Conservation (phyloP, 192 early-diverging fungal genomes). For the Linnemannia exigua region DNA sequence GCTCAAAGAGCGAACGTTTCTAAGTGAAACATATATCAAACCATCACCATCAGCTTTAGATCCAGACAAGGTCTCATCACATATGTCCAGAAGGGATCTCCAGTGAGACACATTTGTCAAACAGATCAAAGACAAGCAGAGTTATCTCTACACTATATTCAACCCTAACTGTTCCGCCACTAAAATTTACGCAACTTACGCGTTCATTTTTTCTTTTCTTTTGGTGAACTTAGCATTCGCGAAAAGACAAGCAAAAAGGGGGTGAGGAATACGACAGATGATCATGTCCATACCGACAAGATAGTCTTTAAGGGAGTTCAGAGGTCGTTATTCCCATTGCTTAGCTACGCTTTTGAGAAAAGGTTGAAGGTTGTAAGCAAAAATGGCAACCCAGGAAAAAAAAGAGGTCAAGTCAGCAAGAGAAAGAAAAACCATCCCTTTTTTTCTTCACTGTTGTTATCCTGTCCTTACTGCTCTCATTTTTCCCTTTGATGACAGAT, state of each 20-base stretch:
- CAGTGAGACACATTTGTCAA: background rate
- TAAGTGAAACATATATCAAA: too few species aligned
- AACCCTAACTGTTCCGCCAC: background rate
- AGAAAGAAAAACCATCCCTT: background rate
- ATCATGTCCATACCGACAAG: too few species aligned
- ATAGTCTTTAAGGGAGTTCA: too few species aligned
- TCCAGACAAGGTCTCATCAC: background rate
- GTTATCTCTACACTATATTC: background rate
- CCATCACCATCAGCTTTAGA: background rate
- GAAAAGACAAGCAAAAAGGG: too few species aligned
- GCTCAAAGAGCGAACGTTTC: too few species aligned
- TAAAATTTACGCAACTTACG: background rate
- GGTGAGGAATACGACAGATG: too few species aligned
- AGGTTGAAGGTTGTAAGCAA: background rate
- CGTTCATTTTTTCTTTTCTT: background rate
- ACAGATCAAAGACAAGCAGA: background rate
- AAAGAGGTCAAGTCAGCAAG: background rate
- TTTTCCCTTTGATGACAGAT: background rate
- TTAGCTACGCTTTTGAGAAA: background rate
- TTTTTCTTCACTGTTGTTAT: background rate
- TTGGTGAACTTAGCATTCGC: too few species aligned
- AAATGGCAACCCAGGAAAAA: background rate
- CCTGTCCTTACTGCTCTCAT: too few species aligned
- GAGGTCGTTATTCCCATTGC: too few species aligned
- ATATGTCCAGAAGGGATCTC: too few species aligned